Evolutionary conservation across 139 green algal species (phyloP).

Genomic region (Asterochloris erici): DNA sequence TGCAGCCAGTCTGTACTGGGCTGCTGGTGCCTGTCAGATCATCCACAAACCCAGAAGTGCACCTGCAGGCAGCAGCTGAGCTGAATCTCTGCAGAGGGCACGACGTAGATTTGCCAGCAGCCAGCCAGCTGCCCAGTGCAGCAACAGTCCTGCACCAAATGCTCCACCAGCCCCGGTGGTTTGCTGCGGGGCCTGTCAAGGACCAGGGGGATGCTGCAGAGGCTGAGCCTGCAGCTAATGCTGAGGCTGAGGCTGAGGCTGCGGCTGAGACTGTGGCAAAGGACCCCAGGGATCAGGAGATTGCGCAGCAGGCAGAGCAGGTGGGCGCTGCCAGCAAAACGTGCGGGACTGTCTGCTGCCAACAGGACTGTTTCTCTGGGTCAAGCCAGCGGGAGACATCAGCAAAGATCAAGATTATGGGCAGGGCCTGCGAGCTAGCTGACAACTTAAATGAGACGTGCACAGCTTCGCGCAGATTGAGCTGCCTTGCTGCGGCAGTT

Average conservation of each 20-base stretch:
- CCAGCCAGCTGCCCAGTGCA: not conserved
- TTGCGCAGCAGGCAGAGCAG: not conserved
- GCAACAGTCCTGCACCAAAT: not conserved
- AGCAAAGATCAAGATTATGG: too few species aligned
- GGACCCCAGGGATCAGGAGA: not conserved
- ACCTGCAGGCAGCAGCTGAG: not conserved
- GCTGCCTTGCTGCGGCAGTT: too few species aligned
- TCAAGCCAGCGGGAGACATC: too few species aligned
- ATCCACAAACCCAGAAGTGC: not conserved
- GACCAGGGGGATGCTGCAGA: slow-evolving; percentile 1
- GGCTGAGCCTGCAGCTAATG: not conserved
- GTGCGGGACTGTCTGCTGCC: too few species aligned
- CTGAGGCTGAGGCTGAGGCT: not conserved
- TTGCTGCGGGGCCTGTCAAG: not conserved
- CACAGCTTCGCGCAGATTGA: too few species aligned
- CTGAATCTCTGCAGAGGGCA: too few species aligned
- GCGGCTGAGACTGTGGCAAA: not conserved
- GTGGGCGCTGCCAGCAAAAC: not conserved
- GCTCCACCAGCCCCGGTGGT: too few species aligned
- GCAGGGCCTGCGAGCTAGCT: too few species aligned
- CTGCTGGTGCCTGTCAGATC: not conserved
- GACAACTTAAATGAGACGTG: too few species aligned
- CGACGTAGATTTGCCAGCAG: not conserved
- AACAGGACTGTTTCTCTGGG: too few species aligned
- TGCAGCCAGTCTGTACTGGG: too few species aligned